A percentile compares a stretch with the other conserved stretches of the same genome.
Conservation (phyloP, 805 yeast species). For the Candida coleopterorum region DNA sequence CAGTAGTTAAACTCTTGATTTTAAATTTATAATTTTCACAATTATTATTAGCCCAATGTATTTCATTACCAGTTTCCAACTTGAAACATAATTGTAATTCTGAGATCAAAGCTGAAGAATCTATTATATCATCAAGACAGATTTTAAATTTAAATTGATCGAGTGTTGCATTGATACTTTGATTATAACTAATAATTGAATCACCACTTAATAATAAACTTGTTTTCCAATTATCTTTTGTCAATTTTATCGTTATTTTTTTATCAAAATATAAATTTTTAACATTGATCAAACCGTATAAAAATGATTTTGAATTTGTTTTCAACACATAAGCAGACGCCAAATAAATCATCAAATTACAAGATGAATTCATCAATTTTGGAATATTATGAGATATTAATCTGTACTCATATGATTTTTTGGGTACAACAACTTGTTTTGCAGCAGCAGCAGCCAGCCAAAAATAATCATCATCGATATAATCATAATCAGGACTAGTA, state of each 20-base stretch:
- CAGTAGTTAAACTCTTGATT: neutral
- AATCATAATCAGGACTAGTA: slow-evolving; percentile 20
- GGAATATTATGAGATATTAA: slow-evolving; percentile 9
- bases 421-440: neutral
- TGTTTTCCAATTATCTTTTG: slow-evolving; percentile 47
- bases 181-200: slow-evolving; percentile 11
- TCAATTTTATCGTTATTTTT: slow-evolving; percentile 37
- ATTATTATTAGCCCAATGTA: slow-evolving; percentile 38
- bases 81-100: slow-evolving; percentile 31
- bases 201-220: slow-evolving; percentile 20
- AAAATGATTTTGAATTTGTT: slow-evolving; percentile 8
- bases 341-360: slow-evolving; percentile 5
- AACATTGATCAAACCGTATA: slow-evolving; percentile 24
- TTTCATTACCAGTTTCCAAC: slow-evolving; percentile 23
- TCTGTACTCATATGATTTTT: slow-evolving; percentile 4
- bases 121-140: slow-evolving; percentile 24
- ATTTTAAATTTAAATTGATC: slow-evolving; percentile 50
- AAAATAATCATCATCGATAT: slow-evolving; percentile 15
- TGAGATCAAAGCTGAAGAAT: slow-evolving; percentile 10
- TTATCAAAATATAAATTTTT: slow-evolving; percentile 36
- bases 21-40: slow-evolving; percentile 31
- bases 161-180: slow-evolving; percentile 19
- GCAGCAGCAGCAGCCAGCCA: slow-evolving; percentile 2
- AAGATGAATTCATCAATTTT: slow-evolving; percentile 2
- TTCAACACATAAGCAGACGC: slow-evolving; percentile 9